These are phyloP conservation scores for Casuarina cunninghamiana DNA, from an alignment of 306 rosid genomes.

Conservation along the genomic window DNA sequence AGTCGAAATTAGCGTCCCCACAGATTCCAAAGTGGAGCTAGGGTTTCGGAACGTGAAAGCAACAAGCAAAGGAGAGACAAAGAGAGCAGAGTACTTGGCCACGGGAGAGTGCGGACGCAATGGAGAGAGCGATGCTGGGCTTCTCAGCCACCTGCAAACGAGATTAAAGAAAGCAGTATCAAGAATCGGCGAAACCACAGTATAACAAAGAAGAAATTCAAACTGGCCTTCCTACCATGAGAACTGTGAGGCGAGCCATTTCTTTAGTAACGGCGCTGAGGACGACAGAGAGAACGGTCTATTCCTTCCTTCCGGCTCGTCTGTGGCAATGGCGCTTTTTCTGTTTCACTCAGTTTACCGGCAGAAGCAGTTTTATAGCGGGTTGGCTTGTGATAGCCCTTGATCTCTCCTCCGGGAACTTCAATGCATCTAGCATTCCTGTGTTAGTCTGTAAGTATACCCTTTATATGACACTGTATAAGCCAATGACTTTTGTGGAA, in stretches of 20 bases:
- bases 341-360: background rate
- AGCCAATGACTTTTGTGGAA: no score
- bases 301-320: background rate
- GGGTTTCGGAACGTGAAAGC: constrained; percentile 5
- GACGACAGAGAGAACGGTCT: background rate
- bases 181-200: constrained; percentile 3
- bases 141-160: constrained; percentile 81
- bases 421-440: no score
- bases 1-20: constrained; percentile 11
- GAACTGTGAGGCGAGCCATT: constrained; percentile 53
- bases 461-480: no score
- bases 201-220: background rate
- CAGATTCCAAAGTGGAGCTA: constrained; percentile 2
- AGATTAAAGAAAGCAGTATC: background rate
- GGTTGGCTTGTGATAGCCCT: no score
- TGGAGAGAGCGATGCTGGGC: constrained; percentile 90
- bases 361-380: no score
- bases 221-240: constrained; percentile 33
- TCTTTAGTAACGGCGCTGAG: background rate
- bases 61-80: constrained; percentile 2
- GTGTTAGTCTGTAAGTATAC: no score
- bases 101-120: constrained; percentile 76
- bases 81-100: constrained; percentile 48
- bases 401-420: no score
- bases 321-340: background rate